Conservation (phyloP, 371 early-diverging fungal genomes). For the Syncephalastrum contaminatum region DNA sequence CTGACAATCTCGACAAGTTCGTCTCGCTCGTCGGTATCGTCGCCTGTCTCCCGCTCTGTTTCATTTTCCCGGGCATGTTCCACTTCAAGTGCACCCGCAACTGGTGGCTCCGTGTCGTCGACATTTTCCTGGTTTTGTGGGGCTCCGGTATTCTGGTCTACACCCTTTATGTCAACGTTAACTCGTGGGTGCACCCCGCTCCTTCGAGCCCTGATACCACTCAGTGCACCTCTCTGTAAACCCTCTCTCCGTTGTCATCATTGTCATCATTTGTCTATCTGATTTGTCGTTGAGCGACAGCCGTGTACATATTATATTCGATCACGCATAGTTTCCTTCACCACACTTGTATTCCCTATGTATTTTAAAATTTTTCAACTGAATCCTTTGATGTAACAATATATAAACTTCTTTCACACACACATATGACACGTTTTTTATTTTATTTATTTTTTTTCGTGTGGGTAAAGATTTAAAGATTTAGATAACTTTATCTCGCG, state of each 20-base stretch:
- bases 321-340: no score
- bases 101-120: slow-evolving; percentile 26
- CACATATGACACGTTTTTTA: no score
- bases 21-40: slow-evolving; percentile 61
- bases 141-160: slow-evolving; percentile 52
- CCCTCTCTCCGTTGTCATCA: neutral
- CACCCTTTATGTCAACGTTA: slow-evolving; percentile 39
- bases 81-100: slow-evolving; percentile 52
- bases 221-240: slow-evolving; percentile 13
- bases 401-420: no score
- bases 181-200: slow-evolving; percentile 26
- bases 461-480: no score
- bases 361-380: no score
- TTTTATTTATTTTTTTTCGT: no score
- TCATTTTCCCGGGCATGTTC: slow-evolving; percentile 77
- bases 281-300: neutral
- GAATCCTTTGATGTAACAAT: no score
- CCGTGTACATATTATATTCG: no score
- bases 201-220: slow-evolving; percentile 11
- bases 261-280: neutral
- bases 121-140: slow-evolving; percentile 47
- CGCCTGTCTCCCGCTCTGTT: slow-evolving; percentile 58
- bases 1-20: slow-evolving; percentile 67
- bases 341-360: no score
- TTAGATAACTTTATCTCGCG: no score